Conservation (phyloP, 208 protist genomes). For the Leishmania tarentolae region DNA sequence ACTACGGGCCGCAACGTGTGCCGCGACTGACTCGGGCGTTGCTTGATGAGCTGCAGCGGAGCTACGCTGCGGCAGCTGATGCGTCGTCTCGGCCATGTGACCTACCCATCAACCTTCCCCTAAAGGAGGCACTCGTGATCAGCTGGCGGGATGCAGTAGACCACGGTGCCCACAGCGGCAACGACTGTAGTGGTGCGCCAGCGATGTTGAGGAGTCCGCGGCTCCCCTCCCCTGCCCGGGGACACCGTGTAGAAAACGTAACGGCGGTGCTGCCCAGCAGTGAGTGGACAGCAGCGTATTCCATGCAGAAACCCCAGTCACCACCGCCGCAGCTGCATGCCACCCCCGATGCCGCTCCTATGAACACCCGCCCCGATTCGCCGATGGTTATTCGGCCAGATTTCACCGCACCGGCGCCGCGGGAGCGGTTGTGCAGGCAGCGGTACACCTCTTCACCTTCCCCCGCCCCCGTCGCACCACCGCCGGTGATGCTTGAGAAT, state of each 20-base stretch:
- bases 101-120: not conserved
- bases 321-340: not conserved
- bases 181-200: not conserved
- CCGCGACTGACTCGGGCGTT: slow-evolving; percentile 15
- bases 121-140: not conserved
- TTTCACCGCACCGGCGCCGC: not conserved
- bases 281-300: not conserved
- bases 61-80: not conserved
- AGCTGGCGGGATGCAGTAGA: not conserved
- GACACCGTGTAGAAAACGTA: not conserved
- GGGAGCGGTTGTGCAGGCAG: not conserved
- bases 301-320: not conserved
- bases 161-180: not conserved
- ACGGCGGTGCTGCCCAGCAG: not conserved
- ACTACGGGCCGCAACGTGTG: not conserved
- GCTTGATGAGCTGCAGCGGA: slow-evolving; percentile 19
- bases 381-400: not conserved
- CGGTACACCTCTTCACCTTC: not conserved
- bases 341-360: not conserved
- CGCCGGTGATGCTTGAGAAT: no score
- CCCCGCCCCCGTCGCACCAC: slow-evolving; percentile 11
- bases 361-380: not conserved
- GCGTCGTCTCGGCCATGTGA: not conserved
- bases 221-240: slow-evolving; percentile 10
- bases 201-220: not conserved